Base-by-base conservation (phyloP, 805 yeast species). In the Metschnikowia kunwiensis region DNA sequence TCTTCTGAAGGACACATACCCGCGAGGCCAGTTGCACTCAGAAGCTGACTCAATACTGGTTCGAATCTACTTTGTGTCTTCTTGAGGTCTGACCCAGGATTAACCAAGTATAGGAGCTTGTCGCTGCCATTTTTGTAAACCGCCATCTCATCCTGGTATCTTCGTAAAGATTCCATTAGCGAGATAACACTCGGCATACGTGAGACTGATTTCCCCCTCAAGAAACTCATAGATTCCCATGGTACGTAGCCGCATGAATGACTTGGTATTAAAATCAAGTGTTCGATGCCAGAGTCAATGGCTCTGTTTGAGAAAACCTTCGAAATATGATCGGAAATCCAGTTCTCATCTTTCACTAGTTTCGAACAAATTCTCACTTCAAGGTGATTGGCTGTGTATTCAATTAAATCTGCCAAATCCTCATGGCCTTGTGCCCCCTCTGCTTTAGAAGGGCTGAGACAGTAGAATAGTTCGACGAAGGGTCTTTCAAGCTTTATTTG, bases 191-290 rank as follows among this genome's bases (percentile, higher is more conserved):
- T 82, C 0, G 96, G 95, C 58, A 88, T 72, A 45, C 97, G 65
- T 0, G 94, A 75, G 0, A 84, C 72, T 0, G 95, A 78, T 30
- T 60, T 63, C 0, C 54, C 53, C 33, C 75, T 58, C 37, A 89
- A 55, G 28, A 72, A 69, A 0, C 78, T 72, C 21, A 89, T 53
- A 1, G 87, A 80, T 52, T 93, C 99, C 97, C 97, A 93, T 0
- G 98, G 98, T 21, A 93, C 66, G 13, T 58, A 54, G n/a, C 75
- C 74, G 46, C 94, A 80, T 6, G 63, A 60, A 32, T 79, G 71
- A 17, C 89, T 81, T 3, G 86, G 75, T 3, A 93, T 64, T 31
- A 93, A 61, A 2, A 91, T 78, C 0, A 82, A 63, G 55, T 89
- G 96, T 5, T 67, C 60, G 10, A 10, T 5, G n/a, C 28, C 36